Conservation (phyloP, 257 asterid genomes). For the Forsythia viridissima region DNA sequence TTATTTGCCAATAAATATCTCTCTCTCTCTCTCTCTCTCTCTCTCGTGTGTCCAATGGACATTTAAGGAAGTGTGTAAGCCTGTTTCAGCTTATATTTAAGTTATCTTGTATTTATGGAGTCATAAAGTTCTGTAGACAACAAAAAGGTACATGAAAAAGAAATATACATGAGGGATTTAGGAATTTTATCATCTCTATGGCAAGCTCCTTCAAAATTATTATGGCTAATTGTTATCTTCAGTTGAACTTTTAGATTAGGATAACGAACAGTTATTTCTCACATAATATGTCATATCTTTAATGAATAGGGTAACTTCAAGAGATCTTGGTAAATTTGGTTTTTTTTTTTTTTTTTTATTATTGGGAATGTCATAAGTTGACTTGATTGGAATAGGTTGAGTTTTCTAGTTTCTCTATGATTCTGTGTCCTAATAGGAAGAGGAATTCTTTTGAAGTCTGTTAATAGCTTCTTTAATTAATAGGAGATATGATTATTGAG, state of each 20-base stretch:
- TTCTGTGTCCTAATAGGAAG: not conserved
- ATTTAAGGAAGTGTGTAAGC: no score
- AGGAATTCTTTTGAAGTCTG: not conserved
- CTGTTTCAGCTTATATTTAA: no score
- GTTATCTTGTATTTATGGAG: no score
- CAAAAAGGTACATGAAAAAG: no score
- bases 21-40: not conserved
- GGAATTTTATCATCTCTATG: not conserved
- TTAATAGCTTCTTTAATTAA: not conserved
- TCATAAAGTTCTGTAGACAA: no score
- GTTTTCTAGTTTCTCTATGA: not conserved
- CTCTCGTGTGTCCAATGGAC: no score
- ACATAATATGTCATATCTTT: no score
- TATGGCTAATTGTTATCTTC: not conserved
- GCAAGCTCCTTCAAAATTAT: not conserved
- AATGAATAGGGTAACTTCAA: no score
- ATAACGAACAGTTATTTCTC: not conserved
- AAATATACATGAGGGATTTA: no score
- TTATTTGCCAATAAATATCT: not conserved
- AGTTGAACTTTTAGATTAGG: slow-evolving; percentile 6
- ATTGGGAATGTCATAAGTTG: not conserved
- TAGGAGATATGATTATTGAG: slow-evolving; percentile 6
- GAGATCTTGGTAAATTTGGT: no score
- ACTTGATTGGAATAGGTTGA: not conserved
- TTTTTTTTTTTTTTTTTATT: not conserved